A percentile compares a stretch with the other conserved stretches of the same genome.
These are phyloP conservation scores for Fusarium pilosicola DNA, from an alignment of 2,329 filamentous ascomycete genomes.

Conservation along the genomic window DNA sequence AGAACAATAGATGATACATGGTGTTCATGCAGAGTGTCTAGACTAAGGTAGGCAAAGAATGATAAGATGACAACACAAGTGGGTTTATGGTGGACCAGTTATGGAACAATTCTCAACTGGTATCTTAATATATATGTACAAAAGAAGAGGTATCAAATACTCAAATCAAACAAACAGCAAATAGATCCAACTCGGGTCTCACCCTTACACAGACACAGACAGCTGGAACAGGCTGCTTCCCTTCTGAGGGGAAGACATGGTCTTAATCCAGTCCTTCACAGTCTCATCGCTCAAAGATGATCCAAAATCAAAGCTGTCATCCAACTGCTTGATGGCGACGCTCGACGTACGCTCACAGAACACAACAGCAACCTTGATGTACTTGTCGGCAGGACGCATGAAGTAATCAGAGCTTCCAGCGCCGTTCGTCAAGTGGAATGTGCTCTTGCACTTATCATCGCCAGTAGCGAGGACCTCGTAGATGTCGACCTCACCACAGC, in stretches of 20 bases:
- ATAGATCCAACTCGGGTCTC: neutral
- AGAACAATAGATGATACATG: conserved; percentile 13
- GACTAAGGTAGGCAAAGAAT: neutral
- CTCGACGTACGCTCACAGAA: conserved; percentile 62
- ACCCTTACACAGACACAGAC: neutral
- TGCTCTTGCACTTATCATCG: conserved; percentile 74
- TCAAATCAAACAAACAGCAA: neutral
- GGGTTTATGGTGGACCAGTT: neutral
- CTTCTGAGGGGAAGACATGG: conserved; percentile 19
- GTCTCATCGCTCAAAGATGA: conserved; percentile 52
- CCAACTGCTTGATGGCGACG: conserved; percentile 66
- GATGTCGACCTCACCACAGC: conserved; percentile 81
- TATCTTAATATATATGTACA: conserved; percentile 13
- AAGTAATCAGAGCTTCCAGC: conserved; percentile 79
- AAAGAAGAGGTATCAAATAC: conserved; percentile 20
- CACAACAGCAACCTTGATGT: conserved; percentile 72
- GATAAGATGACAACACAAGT: neutral
- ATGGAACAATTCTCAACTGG: conserved; percentile 1
- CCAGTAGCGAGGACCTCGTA: conserved; percentile 76
- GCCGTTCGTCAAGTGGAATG: conserved; percentile 71
- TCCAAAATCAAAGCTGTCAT: conserved; percentile 54
- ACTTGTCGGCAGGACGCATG: conserved; percentile 66
- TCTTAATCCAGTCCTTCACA: conserved; percentile 49
- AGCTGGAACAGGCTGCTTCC: conserved; percentile 41
- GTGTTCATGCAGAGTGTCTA: neutral